These are phyloP conservation scores for Avicennia marina DNA, from an alignment of 257 asterid genomes.

Conservation along the genomic window DNA sequence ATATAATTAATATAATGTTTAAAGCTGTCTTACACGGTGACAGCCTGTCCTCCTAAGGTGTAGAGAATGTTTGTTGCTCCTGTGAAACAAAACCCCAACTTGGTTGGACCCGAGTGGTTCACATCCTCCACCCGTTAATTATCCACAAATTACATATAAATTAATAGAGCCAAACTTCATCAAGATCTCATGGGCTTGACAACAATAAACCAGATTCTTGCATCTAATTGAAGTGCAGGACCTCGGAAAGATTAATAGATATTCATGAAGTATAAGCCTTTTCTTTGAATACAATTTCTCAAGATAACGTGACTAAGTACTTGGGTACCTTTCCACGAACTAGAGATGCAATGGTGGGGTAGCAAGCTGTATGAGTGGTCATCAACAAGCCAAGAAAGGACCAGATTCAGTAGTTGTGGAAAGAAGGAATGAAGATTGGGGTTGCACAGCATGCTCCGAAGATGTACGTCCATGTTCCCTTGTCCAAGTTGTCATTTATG, in stretches of 20 bases:
- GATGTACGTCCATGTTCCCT: constrained; percentile 38
- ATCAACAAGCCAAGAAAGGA: constrained; percentile 45
- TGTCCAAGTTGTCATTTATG: constrained; percentile 47
- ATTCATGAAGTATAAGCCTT: too few species aligned
- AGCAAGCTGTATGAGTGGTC: constrained; percentile 55
- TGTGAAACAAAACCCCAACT: constrained; percentile 41
- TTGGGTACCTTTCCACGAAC: constrained; percentile 52
- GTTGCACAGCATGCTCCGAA: constrained; percentile 37
- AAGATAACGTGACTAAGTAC: too few species aligned
- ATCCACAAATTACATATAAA: too few species aligned
- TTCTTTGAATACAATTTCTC: too few species aligned
- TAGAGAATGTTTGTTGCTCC: constrained; percentile 58
- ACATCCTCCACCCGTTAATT: constrained; percentile 39
- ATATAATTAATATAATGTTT: too few species aligned
- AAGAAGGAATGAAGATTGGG: constrained; percentile 34
- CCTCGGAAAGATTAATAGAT: too few species aligned
- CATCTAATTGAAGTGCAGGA: too few species aligned
- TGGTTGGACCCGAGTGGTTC: constrained; percentile 47
- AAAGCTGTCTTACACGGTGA: constrained; percentile 49
- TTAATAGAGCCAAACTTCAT: too few species aligned
- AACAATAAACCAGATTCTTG: too few species aligned
- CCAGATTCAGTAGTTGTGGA: constrained; percentile 54
- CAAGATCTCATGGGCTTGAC: too few species aligned
- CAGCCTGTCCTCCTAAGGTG: constrained; percentile 57
- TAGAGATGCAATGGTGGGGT: constrained; percentile 44